phyloP scores from a whole-genome alignment of 768 basidiomycete genomes.

The Phaeotremella fagi region DNA sequence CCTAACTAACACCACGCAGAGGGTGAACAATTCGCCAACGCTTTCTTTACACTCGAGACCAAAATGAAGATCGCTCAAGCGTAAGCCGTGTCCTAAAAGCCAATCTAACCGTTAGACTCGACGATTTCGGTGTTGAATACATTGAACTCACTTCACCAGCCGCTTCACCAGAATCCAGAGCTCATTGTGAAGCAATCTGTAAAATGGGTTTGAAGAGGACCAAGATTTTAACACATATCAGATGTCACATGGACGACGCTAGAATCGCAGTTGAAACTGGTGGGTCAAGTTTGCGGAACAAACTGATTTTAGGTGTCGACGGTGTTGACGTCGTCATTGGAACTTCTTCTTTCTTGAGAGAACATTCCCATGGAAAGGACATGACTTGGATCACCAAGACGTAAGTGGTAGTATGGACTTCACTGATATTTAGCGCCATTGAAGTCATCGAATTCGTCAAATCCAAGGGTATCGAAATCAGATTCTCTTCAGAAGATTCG shows the following conservation, averaged over 20 bases:
- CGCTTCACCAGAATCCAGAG: constrained; percentile 88
- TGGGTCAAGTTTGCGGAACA: constrained; percentile 40
- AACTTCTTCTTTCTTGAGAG: constrained; percentile 96
- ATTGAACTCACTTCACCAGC: constrained; percentile 98
- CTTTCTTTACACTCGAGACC: constrained; percentile 98
- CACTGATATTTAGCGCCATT: constrained; percentile 63
- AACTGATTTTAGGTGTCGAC: constrained; percentile 67
- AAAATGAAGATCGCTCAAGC: constrained; percentile 99
- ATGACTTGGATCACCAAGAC: constrained; percentile 97
- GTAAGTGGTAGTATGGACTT: constrained; percentile 27
- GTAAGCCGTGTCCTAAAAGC: constrained; percentile 19
- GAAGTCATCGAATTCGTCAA: constrained; percentile 99
- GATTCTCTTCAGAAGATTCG: constrained; percentile 98
- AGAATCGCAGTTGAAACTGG: constrained; percentile 97
- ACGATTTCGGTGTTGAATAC: constrained; percentile 99
- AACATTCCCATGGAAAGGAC: constrained; percentile 99
- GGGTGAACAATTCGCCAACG: constrained; percentile 99
- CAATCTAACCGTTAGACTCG: constrained; percentile 53
- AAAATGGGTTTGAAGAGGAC: constrained; percentile 82
- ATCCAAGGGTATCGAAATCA: constrained; percentile 98
- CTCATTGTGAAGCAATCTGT: constrained; percentile 97
- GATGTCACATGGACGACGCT: constrained; percentile 99
- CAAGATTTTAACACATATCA: constrained; percentile 91
- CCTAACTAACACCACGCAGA: constrained; percentile 53
- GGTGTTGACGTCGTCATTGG: constrained; percentile 99